A percentile compares a stretch with the other conserved stretches of the same genome.
phyloP scores from a whole-genome alignment of 768 basidiomycete genomes.

The Lyophyllum atratum region DNA sequence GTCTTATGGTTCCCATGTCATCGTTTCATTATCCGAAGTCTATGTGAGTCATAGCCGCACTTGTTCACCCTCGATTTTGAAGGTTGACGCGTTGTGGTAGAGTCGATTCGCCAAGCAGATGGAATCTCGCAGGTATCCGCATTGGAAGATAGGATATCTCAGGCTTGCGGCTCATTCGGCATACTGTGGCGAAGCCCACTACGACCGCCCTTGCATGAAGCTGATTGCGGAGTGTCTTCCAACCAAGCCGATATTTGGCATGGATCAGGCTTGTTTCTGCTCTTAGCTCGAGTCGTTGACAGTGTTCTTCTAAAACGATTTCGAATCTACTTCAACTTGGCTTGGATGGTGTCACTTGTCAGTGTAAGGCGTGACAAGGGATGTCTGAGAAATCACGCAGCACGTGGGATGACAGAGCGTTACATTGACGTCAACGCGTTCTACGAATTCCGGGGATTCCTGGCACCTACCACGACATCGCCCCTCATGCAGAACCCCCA shows the following conservation, averaged over 20 bases:
- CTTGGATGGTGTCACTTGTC: too few relatives aligned
- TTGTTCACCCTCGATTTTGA: too few relatives aligned
- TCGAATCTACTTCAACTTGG: too few relatives aligned
- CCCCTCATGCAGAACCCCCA: conserved; percentile 57
- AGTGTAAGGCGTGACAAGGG: too few relatives aligned
- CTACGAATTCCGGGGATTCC: background rate
- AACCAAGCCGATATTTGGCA: background rate
- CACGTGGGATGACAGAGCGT: too few relatives aligned
- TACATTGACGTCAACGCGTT: too few relatives aligned
- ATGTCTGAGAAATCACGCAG: too few relatives aligned
- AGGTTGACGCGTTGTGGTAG: background rate
- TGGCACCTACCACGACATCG: background rate
- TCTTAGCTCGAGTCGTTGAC: too few relatives aligned
- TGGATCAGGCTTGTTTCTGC: background rate
- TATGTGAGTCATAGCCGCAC: too few relatives aligned
- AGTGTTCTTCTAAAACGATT: too few relatives aligned
- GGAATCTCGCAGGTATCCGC: background rate
- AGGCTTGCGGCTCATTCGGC: background rate
- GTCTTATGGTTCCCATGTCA: too few relatives aligned
- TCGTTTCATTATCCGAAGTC: too few relatives aligned
- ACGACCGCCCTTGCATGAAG: background rate
- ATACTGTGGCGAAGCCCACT: background rate
- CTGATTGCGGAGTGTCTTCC: background rate
- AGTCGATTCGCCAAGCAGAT: background rate
- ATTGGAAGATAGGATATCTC: background rate